Evolutionary conservation across 495 filamentous ascomycete species (phyloP), one percentile per base, ranked within the genome.

Genomic region (Xylaria venustula): DNA sequence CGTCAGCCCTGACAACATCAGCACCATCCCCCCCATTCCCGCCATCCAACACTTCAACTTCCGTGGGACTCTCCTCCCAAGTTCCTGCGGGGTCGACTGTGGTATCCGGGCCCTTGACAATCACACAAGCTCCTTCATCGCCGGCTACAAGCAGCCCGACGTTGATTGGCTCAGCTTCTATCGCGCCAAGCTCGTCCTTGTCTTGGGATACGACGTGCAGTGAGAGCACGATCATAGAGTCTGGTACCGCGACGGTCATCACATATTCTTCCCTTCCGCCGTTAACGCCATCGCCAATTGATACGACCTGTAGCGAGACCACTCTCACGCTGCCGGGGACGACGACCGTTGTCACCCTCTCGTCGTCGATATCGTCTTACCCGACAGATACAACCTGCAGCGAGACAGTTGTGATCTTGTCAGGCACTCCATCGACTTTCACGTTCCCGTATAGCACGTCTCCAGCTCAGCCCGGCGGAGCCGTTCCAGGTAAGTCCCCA

Each of bases 281-380:
- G 34, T 19, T 49, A n/a, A 3, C 52, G n/a, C n/a, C n/a, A 15
- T 44, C 45, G 5, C 41, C 60, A 25, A 61, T 62, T 36, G 64
- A 67, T 48, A 69, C 67, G 23, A 71, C 67, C 7, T 71, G 67
- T 25, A 67, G 52, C 41, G 66, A 71, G 51, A 65, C 61, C 26
- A 69, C 61, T 23, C 51, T 64, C 20, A 67, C 61, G 9, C 22
- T 64, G 37, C 62, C 67, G 12, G 62, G 58, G 26, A 53, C 63
- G 1, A 54, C 55, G 26, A 60, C 48, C 11, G 59, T 67, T 14
- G 41, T 64, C 22, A 67, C 61, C 7, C 59, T 63, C 28, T 40
- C 64, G 20, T 61, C 65, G 26, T 44, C 53, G 53, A 14, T 41
- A 23, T 7, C 37, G 17, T 47, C 44, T 17, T 50, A 12, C 7